Conservation (phyloP, 306 rosid genomes). For the Inga oerstediana region DNA sequence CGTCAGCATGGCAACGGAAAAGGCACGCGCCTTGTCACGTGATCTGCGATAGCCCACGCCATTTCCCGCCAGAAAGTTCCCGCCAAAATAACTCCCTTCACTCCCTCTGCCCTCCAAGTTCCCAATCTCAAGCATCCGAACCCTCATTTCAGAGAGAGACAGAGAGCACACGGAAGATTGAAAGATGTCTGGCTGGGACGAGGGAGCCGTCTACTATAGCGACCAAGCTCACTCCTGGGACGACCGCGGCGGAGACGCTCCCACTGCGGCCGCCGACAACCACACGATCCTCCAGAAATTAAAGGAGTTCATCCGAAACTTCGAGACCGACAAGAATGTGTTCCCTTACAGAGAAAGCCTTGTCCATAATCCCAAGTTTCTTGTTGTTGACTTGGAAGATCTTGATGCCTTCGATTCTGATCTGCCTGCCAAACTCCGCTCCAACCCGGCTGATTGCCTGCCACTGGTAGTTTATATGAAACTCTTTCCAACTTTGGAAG, state of each 20-base stretch:
- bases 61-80: not conserved
- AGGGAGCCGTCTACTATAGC: constrained; percentile 91
- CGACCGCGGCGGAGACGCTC: constrained; percentile 45
- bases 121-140: constrained; percentile 11
- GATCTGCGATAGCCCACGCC: not conserved
- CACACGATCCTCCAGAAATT: constrained; percentile 80
- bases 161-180: constrained; percentile 28
- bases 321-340: constrained; percentile 67
- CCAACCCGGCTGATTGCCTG: constrained; percentile 76
- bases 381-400: constrained; percentile 71
- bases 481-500: not conserved
- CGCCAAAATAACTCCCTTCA: not conserved
- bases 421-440: constrained; percentile 76
- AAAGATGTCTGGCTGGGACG: constrained; percentile 98
- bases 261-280: constrained; percentile 52
- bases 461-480: constrained; percentile 55
- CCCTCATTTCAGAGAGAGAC: not conserved
- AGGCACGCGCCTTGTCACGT: not conserved
- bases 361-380: constrained; percentile 65
- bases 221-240: constrained; percentile 94
- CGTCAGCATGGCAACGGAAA: not conserved
- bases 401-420: constrained; percentile 81
- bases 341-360: constrained; percentile 88
- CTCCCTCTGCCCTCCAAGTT: constrained; percentile 16
- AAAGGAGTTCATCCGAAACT: constrained; percentile 93